Base-by-base conservation (phyloP, 257 asterid genomes). In the Perilla frutescens region DNA sequence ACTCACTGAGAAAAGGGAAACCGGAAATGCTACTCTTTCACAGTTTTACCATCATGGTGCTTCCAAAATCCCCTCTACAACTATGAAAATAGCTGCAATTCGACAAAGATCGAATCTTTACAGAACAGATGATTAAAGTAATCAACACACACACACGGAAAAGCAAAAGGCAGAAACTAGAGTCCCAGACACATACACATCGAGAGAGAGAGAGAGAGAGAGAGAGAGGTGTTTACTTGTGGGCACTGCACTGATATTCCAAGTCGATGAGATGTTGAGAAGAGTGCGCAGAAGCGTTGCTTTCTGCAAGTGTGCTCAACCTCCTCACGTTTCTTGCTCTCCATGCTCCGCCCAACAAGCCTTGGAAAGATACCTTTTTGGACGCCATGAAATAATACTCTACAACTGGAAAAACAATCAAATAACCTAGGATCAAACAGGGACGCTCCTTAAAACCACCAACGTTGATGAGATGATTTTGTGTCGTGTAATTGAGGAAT, bases 221-320 rank as follows among this genome's bases (percentile, higher is more conserved):
- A 26, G 66, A 29, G 12, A 9, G 31, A 1, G n/a, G 29, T 26
- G 32, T 26, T 73, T 87, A 91, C 98, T 93, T 93, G 87, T 93
- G 98, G 75, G 96, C 96, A 80, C 96, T 88, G 87, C 88, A 81
- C 49, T 87, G 72, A 50, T 68, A 79, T 73, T 91, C 98, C 88
- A 87, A 79, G 76, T 89, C 67, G 81, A 93, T 93, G 79, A 93
- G 89, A 58, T 76, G 84, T 15, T 89, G 87, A 65, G 98, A 87
- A 71, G 91, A 54, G 63, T 59, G 79, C 1, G 81, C 43, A 43
- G 80, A 75, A 65, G 80, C 48, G 37, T 41, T 83, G 81, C 85
- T 74, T 68, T 90, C 81, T 5, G 96, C 87, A 48, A 84, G 75
- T 3, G 92, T 83, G 81, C 80, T 58, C 44, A 77, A 87, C 66